These are phyloP conservation scores for Colletotrichum melonis DNA, from an alignment of 2,329 filamentous ascomycete species.

Conservation along the genomic window DNA sequence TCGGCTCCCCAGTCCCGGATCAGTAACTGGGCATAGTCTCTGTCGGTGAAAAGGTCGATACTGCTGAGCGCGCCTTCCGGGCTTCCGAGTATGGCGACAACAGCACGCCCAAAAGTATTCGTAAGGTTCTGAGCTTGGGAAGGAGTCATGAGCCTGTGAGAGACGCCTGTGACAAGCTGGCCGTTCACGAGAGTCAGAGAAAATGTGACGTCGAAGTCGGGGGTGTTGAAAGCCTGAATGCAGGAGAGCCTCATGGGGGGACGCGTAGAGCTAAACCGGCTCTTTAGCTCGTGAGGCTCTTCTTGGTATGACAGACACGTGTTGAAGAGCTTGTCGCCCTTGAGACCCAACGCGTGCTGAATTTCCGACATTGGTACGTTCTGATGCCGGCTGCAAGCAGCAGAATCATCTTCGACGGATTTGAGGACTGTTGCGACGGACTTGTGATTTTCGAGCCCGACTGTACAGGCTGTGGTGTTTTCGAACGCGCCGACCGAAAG, in stretches of 20 bases:
- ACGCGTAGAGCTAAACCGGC: constrained; percentile 43
- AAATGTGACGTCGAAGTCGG: constrained; percentile 59
- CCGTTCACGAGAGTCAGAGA: constrained; percentile 55
- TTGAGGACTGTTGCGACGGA: constrained; percentile 47
- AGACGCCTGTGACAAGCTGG: constrained; percentile 56
- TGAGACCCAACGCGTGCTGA: constrained; percentile 57
- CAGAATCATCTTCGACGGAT: constrained; percentile 46
- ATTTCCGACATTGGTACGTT: constrained; percentile 58
- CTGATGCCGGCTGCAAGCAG: constrained; percentile 51
- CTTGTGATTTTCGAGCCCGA: constrained; percentile 46
- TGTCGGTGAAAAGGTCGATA: constrained; percentile 65
- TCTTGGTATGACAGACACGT: constrained; percentile 62
- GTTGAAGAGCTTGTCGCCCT: constrained; percentile 59
- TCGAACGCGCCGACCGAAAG: constrained; percentile 60
- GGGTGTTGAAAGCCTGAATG: constrained; percentile 53
- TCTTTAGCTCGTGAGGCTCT: constrained; percentile 48
- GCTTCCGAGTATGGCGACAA: constrained; percentile 57
- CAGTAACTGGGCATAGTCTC: constrained; percentile 65
- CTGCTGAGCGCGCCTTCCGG: constrained; percentile 55
- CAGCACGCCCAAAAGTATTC: constrained; percentile 63
- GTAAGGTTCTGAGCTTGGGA: constrained; percentile 60
- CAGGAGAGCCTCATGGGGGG: constrained; percentile 46
- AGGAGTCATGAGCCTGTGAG: constrained; percentile 54
- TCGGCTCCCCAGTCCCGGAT: constrained; percentile 61
- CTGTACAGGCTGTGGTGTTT: constrained; percentile 48